These are phyloP conservation scores for Isatis tinctoria DNA, from an alignment of 345 rosid species.

Conservation along the genomic window DNA sequence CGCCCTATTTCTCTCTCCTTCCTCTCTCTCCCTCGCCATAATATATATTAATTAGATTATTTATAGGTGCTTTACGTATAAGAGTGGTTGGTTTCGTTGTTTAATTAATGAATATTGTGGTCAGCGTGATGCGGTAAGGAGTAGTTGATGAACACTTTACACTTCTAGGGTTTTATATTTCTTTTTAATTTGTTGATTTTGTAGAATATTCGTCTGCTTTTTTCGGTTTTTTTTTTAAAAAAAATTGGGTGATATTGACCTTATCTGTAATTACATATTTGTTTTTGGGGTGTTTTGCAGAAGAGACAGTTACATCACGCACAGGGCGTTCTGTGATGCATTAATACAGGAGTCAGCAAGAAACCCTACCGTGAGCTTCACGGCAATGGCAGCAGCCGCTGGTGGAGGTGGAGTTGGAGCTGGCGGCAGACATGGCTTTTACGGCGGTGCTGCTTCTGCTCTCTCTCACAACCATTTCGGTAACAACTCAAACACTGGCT, in stretches of 20 bases:
- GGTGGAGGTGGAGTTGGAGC: slow-evolving; percentile 14
- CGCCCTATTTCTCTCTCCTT: neutral
- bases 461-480: slow-evolving; percentile 32
- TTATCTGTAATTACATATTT: neutral
- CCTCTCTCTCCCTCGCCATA: neutral
- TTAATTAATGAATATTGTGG: slow-evolving; percentile 13
- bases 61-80: neutral
- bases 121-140: slow-evolving; percentile 22
- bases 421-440: slow-evolving; percentile 36
- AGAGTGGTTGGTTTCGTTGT: slow-evolving; percentile 27
- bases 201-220: neutral
- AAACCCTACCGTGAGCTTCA: slow-evolving; percentile 46
- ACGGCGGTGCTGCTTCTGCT: slow-evolving; percentile 32
- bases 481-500: slow-evolving; percentile 8
- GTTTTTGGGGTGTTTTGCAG: slow-evolving; percentile 33
- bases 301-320: slow-evolving; percentile 85
- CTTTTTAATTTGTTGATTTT: neutral
- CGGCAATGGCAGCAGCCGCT: slow-evolving; percentile 30
- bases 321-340: slow-evolving; percentile 84
- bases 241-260: neutral
- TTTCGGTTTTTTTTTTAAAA: too few species aligned
- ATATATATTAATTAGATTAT: neutral
- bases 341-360: slow-evolving; percentile 69
- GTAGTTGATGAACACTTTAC: slow-evolving; percentile 33
- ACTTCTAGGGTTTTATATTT: slow-evolving; percentile 8